A percentile compares a stretch with the other conserved stretches of the same genome.
Evolutionary conservation across 257 asterid genomes (phyloP).

Genomic region (Jaltomata sinuosa): DNA sequence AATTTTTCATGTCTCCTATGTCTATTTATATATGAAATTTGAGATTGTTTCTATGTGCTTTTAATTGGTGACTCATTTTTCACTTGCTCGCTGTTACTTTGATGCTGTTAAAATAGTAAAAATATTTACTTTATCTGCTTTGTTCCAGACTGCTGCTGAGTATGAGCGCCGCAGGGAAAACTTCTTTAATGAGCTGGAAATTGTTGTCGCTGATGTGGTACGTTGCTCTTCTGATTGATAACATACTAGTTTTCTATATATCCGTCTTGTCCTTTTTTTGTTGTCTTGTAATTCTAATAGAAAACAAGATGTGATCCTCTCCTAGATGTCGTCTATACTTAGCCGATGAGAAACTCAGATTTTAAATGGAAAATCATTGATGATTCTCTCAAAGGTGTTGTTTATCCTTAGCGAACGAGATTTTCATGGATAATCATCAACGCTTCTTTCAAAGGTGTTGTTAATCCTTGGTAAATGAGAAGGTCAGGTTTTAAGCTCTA

Average conservation of each 20-base stretch:
- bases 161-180: conserved; percentile 72
- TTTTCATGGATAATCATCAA: not conserved
- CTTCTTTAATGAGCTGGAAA: conserved; percentile 83
- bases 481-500: not conserved
- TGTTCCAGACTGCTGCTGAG: conserved; percentile 78
- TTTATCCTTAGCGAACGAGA: not conserved
- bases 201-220: conserved; percentile 93
- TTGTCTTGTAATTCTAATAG: not conserved
- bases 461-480: not conserved
- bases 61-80: not conserved
- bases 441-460: not conserved
- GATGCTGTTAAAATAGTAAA: not conserved
- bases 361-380: not conserved
- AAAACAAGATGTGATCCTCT: not conserved
- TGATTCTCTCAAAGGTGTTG: not conserved
- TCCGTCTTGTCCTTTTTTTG: not conserved
- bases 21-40: not conserved
- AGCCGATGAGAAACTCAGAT: not conserved
- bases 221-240: conserved; percentile 6
- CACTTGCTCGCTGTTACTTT: not conserved
- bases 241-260: not conserved
- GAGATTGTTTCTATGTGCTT: not conserved
- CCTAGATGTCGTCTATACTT: not conserved
- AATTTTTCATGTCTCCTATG: not conserved
- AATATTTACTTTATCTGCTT: not conserved